Base-by-base conservation (phyloP, 1,284 basidiomycete genomes). In the Malassezia nana region DNA sequence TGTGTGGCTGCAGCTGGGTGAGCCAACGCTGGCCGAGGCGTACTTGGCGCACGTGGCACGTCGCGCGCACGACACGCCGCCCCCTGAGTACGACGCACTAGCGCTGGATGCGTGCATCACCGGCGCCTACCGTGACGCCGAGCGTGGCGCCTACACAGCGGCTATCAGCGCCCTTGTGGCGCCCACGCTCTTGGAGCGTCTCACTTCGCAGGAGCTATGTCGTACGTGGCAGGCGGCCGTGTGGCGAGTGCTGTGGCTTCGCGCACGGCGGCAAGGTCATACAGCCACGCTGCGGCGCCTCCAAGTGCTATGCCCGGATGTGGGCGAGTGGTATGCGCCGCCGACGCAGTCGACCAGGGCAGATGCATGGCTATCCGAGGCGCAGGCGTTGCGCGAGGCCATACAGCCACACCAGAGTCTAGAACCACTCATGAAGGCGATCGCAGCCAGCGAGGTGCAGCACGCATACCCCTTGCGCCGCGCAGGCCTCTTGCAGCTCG, bases 1-100 rank as follows among this genome's bases (percentile, higher is more conserved):
- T 2, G 20, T 29, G 18, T 56, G 54, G 54, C 47, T 56, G n/a
- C 42, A 40, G 24, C 35, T 51, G 16, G 54, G 54, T 32, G 39
- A 46, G 3, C 33, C 48, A n/a, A 9, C 42, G 8, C 12, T 51
- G 15, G 44, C 49, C 13, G 48, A 51, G 13, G 43, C 46, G 24
- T 56, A 51, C 31, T 16, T 30, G 7, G 40, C 43, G 25, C 54
- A 56, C 15, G 38, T 56, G 1, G 44, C 24, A 18, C 24, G 35
- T 20, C 28, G 30, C 6, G 24, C n/a, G 22, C 22, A 22, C 3
- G 16, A 4, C 10, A 28, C 22, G 29, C 48, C 26, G 4, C 38
- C 35, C 5, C 10, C 26, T 6, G 15, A 29, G 18, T 41, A 35
- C 35, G 29, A 22, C 31, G 32, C 20, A 6, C n/a, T 51, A 15